phyloP scores from a whole-genome alignment of 345 rosid species.

The Luvunga scandens region DNA sequence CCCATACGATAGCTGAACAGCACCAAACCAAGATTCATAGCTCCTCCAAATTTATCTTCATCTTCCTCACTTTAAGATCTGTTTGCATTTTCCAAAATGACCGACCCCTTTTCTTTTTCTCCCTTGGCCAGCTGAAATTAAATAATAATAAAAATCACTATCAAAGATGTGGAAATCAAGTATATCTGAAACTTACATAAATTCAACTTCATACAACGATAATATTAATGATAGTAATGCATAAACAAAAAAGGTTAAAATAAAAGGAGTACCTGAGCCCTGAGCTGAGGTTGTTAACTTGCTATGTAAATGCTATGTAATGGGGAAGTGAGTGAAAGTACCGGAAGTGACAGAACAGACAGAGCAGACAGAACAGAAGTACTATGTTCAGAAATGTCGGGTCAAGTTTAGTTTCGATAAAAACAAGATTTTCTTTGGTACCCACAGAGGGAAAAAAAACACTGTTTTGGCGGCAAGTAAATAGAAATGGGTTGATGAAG shows the following conservation, averaged over 20 bases:
- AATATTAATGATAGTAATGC: not conserved
- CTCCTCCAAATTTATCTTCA: not conserved
- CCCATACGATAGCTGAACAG: not conserved
- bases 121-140: constrained; percentile 18
- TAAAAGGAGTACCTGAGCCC: not conserved
- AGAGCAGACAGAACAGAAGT: constrained; percentile 23
- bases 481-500: not conserved
- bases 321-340: not conserved
- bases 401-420: not conserved
- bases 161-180: constrained; percentile 11
- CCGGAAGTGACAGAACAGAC: constrained; percentile 14
- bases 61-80: constrained; percentile 23
- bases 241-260: not conserved
- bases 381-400: constrained; percentile 51
- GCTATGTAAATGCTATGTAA: not conserved
- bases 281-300: not conserved
- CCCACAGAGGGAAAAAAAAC: not conserved
- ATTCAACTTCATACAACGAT: not conserved
- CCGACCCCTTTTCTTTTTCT: not conserved
- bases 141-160: constrained; percentile 2
- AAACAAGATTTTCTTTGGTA: not conserved
- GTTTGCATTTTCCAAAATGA: constrained; percentile 1
- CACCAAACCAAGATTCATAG: constrained; percentile 2
- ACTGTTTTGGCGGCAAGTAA: not conserved
- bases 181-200: not conserved